Conservation (phyloP, 257 asterid species). For the Parsonsia alboflavescens region DNA sequence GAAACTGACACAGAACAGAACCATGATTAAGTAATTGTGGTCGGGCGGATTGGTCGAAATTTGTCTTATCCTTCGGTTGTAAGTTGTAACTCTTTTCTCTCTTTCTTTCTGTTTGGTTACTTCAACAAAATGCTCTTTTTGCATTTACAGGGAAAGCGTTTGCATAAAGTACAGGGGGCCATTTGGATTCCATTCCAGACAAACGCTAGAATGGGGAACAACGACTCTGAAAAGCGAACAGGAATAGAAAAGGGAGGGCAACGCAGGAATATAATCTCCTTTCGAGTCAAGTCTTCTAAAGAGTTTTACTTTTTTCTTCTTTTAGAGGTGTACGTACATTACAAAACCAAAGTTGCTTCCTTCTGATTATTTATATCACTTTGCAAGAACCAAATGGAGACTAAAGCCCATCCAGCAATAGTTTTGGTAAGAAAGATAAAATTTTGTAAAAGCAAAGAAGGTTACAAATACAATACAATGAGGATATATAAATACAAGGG, state of each 20-base stretch:
- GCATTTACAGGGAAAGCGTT: constrained; percentile 32
- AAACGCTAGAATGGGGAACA: constrained; percentile 17
- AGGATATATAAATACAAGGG: constrained; percentile 22
- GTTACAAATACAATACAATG: constrained; percentile 20
- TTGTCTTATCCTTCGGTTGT: not conserved
- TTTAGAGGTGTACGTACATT: not conserved
- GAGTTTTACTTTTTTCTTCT: not conserved
- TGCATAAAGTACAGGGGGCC: constrained; percentile 15
- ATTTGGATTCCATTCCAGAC: constrained; percentile 20
- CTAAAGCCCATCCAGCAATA: constrained; percentile 3
- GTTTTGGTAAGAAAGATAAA: no score
- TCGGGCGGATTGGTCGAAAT: not conserved
- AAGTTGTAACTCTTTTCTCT: not conserved
- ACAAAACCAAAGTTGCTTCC: constrained; percentile 9
- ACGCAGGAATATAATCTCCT: not conserved
- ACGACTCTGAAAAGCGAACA: constrained; percentile 23
- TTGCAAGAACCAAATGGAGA: constrained; percentile 3
- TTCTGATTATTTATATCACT: not conserved
- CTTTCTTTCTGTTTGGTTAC: constrained; percentile 21
- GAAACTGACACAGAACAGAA: not conserved
- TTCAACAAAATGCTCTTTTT: constrained; percentile 33
- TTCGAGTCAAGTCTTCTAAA: not conserved
- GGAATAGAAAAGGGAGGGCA: constrained; percentile 12
- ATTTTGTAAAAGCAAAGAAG: constrained; percentile 1
- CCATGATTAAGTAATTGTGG: not conserved